Conservation (phyloP, 2,329 filamentous ascomycete species). For the Exophiala sp. region DNA sequence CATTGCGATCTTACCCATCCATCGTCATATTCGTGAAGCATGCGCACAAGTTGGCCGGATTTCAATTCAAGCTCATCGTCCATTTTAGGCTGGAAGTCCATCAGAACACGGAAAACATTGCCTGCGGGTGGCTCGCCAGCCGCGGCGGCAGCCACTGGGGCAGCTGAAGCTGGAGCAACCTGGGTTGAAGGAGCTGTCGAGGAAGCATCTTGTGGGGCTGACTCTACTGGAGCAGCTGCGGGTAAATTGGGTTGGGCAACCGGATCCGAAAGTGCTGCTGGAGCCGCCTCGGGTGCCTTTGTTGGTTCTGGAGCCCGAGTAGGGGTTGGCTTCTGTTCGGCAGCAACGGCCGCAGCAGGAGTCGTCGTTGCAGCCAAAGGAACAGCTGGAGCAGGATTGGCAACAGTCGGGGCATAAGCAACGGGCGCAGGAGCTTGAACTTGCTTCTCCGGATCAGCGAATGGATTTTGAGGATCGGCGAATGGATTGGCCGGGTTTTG, state of each 20-base stretch:
- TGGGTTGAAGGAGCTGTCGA: slow-evolving; percentile 54
- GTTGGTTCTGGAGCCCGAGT: slow-evolving; percentile 16
- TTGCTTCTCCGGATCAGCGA: slow-evolving; percentile 20
- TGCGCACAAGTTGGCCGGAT: slow-evolving; percentile 74
- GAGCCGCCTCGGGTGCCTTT: slow-evolving; percentile 7
- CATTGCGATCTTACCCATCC: slow-evolving; percentile 69
- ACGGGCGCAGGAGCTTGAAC: slow-evolving; percentile 24
- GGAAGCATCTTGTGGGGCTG: background rate
- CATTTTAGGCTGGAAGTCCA: slow-evolving; percentile 89
- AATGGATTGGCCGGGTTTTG: slow-evolving; percentile 28
- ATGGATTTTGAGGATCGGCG: slow-evolving; percentile 26
- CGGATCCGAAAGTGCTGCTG: slow-evolving; percentile 23
- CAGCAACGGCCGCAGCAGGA: slow-evolving; percentile 34
- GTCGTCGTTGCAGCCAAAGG: too few relatives aligned
- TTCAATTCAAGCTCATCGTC: slow-evolving; percentile 81
- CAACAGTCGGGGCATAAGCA: slow-evolving; percentile 30
- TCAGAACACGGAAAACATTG: slow-evolving; percentile 84
- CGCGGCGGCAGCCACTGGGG: slow-evolving; percentile 52
- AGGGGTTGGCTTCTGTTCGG: slow-evolving; percentile 15
- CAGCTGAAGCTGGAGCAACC: slow-evolving; percentile 39
- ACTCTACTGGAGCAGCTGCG: background rate
- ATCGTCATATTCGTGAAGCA: slow-evolving; percentile 95
- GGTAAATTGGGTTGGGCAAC: slow-evolving; percentile 20
- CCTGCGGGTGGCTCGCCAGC: slow-evolving; percentile 42
- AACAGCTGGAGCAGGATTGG: slow-evolving; percentile 38